Evolutionary conservation across 2,329 filamentous ascomycete genomes (phyloP).

Genomic region (Cryphonectria radicalis): DNA sequence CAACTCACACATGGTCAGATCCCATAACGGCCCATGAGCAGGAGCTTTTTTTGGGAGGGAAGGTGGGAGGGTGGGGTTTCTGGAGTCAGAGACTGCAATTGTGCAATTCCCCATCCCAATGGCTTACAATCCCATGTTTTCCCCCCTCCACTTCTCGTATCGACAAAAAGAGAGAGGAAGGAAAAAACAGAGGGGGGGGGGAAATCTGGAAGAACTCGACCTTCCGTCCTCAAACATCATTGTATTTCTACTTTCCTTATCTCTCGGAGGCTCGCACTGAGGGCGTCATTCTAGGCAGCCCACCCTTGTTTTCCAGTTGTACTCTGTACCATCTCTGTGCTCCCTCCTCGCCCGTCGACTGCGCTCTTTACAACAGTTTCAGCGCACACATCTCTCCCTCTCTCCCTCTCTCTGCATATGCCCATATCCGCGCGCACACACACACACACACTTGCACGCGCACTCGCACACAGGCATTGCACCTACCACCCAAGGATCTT

Average conservation of each 20-base stretch:
- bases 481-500: neutral
- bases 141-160: conserved; percentile 2
- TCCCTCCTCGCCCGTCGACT: neutral
- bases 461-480: neutral
- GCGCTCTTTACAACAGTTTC: neutral
- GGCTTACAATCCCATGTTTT: conserved; percentile 28
- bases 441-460: neutral
- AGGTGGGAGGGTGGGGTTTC: neutral
- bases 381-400: neutral
- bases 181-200: neutral
- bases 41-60: neutral
- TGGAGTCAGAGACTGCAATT: conserved; percentile 22
- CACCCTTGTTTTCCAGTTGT: neutral
- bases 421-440: neutral
- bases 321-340: neutral
- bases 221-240: neutral
- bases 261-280: neutral
- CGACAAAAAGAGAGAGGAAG: neutral
- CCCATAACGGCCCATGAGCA: neutral
- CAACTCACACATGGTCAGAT: neutral
- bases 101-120: conserved; percentile 28
- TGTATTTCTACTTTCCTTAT: neutral
- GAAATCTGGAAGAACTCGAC: neutral
- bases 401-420: too few relatives aligned
- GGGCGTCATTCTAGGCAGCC: neutral